A percentile compares a stretch with the other conserved stretches of the same genome.
Conservation (phyloP, 1,284 basidiomycete genomes). For the Neolentinus lepideus region DNA sequence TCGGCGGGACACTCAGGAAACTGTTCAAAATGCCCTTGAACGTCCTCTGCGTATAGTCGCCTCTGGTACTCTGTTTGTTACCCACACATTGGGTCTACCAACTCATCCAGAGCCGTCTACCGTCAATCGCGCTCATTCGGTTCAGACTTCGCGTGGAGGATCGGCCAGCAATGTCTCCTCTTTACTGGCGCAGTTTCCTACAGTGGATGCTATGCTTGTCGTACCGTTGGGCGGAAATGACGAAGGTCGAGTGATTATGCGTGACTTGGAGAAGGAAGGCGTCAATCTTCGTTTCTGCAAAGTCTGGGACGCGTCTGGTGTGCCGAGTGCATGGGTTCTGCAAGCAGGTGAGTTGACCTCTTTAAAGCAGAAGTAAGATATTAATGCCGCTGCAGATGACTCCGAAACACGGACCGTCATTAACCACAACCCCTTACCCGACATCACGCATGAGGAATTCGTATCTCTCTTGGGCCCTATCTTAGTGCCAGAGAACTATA, state of each 20-base stretch:
- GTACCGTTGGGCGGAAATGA: slow-evolving; percentile 67
- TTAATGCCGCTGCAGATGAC: slow-evolving; percentile 35
- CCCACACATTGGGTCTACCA: slow-evolving; percentile 58
- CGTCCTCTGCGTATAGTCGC: slow-evolving; percentile 65
- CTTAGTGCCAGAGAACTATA: slow-evolving; percentile 71
- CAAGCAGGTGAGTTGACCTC: slow-evolving; percentile 44
- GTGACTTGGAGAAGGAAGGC: slow-evolving; percentile 58
- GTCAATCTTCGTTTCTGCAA: slow-evolving; percentile 70
- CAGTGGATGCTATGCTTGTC: slow-evolving; percentile 60
- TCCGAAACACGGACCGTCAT: slow-evolving; percentile 59
- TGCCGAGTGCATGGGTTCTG: slow-evolving; percentile 77
- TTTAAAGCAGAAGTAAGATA: not conserved
- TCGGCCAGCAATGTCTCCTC: slow-evolving; percentile 65
- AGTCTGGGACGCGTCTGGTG: slow-evolving; percentile 59
- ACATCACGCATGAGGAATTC: slow-evolving; percentile 79
- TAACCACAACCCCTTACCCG: slow-evolving; percentile 79
- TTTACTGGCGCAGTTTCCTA: slow-evolving; percentile 61
- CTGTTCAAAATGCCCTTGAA: slow-evolving; percentile 2
- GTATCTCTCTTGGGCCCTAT: slow-evolving; percentile 68
- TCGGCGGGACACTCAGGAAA: slow-evolving; percentile 2
- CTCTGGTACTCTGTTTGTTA: slow-evolving; percentile 71
- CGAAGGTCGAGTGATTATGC: slow-evolving; percentile 54
- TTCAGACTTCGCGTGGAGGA: slow-evolving; percentile 59
- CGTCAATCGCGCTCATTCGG: slow-evolving; percentile 61
- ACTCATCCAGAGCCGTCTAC: slow-evolving; percentile 51